A percentile compares a stretch with the other conserved stretches of the same genome.
phyloP scores from a whole-genome alignment of 208 protist species.

The Phytomonas francai region DNA sequence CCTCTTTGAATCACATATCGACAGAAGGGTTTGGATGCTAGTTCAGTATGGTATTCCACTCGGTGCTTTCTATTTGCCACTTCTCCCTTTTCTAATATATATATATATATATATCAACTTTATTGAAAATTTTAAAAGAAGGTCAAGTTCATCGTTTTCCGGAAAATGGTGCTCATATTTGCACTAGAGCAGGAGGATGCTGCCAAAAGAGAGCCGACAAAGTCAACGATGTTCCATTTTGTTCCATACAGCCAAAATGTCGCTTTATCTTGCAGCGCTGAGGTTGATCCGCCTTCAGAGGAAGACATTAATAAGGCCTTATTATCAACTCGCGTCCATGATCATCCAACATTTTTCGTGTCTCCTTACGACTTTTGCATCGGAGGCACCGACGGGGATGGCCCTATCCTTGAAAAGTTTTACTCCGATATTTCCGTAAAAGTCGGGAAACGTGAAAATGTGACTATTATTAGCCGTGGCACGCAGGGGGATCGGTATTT shows the following conservation, averaged over 20 bases:
- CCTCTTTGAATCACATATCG: background rate
- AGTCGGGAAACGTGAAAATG: slow-evolving; percentile 67
- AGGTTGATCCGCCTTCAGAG: background rate
- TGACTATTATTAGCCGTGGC: slow-evolving; percentile 79
- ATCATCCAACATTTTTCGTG: slow-evolving; percentile 53
- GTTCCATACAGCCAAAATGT: slow-evolving; percentile 12
- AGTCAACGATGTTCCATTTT: slow-evolving; percentile 7
- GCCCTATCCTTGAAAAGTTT: slow-evolving; percentile 2
- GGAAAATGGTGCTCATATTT: slow-evolving; percentile 19
- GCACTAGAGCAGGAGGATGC: slow-evolving; percentile 10
- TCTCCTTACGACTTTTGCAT: slow-evolving; percentile 55
- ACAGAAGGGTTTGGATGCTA: background rate
- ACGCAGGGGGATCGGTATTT: slow-evolving; percentile 44
- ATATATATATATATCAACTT: slow-evolving; percentile 3
- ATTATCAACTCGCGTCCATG: slow-evolving; percentile 5
- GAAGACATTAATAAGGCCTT: slow-evolving; percentile 9
- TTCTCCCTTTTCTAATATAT: slow-evolving; percentile 7
- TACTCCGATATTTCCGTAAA: slow-evolving; percentile 29
- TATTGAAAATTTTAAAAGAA: background rate
- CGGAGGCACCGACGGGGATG: slow-evolving; percentile 26
- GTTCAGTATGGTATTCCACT: background rate
- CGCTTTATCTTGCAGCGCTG: slow-evolving; percentile 12
- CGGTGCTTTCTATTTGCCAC: slow-evolving; percentile 1
- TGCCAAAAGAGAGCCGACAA: background rate
- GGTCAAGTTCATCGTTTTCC: background rate